Evolutionary conservation across 2,329 filamentous ascomycete species (phyloP).

Genomic region (Trichoderma guizhouense): DNA sequence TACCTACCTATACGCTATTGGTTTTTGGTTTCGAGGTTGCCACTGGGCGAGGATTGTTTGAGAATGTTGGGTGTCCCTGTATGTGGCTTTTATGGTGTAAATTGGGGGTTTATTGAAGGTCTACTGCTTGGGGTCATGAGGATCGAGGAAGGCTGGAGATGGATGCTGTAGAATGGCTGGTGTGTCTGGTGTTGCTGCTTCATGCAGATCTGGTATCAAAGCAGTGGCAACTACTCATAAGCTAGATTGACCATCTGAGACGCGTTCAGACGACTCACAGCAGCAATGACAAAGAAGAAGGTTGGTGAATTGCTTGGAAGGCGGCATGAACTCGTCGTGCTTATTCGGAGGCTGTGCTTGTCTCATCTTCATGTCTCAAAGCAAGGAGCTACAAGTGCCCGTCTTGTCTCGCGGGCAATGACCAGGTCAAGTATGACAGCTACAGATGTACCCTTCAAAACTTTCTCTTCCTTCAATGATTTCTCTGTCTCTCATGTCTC

Average conservation of each 20-base stretch:
- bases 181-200: neutral
- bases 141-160: neutral
- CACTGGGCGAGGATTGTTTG: neutral
- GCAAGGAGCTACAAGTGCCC: neutral
- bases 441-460: neutral
- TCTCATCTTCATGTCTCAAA: conserved; percentile 1
- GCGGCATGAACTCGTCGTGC: neutral
- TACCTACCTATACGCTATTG: neutral
- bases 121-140: neutral
- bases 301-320: neutral
- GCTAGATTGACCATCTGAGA: neutral
- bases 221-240: neutral
- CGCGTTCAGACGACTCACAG: neutral
- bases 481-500: neutral
- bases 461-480: too few relatives aligned
- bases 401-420: neutral
- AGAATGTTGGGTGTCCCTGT: neutral
- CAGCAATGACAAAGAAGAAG: neutral
- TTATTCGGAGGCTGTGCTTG: conserved; percentile 9
- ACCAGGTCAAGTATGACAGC: neutral
- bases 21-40: neutral
- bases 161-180: neutral
- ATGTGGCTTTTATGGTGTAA: neutral
- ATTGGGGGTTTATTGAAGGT: neutral
- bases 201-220: neutral